These are phyloP conservation scores for Berkeleyomyces basicola DNA, from an alignment of 2,329 filamentous ascomycete species.

Conservation along the genomic window DNA sequence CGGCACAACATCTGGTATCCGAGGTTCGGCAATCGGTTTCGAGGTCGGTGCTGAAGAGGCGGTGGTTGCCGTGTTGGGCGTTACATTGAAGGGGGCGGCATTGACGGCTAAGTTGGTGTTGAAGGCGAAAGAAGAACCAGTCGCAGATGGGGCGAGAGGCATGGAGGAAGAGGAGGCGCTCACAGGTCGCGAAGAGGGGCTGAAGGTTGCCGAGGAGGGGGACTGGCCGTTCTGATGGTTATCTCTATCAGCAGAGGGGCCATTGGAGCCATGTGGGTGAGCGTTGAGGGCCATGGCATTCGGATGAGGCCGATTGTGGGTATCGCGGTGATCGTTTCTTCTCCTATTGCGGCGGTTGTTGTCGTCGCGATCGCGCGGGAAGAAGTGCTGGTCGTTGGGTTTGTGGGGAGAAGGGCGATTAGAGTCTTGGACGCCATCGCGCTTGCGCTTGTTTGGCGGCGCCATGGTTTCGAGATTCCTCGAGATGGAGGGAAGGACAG, in stretches of 20 bases:
- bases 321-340: constrained; percentile 35
- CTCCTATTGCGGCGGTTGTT: constrained; percentile 28
- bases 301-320: constrained; percentile 23
- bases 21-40: not conserved
- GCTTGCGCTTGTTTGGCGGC: constrained; percentile 42
- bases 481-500: too few relatives aligned
- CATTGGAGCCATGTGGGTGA: not conserved
- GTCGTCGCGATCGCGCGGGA: constrained; percentile 40
- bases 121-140: constrained; percentile 2
- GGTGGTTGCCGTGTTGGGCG: not conserved
- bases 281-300: not conserved
- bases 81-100: constrained; percentile 1
- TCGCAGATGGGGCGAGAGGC: not conserved
- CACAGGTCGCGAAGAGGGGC: constrained; percentile 8
- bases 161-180: constrained; percentile 10
- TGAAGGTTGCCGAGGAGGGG: constrained; percentile 6
- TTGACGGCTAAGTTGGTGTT: constrained; percentile 14
- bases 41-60: not conserved
- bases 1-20: not conserved
- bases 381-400: constrained; percentile 37
- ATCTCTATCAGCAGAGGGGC: constrained; percentile 1
- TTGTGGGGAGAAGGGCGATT: constrained; percentile 44
- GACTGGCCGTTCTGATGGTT: constrained; percentile 4
- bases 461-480: constrained; percentile 27
- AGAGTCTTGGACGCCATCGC: constrained; percentile 30